phyloP scores from a whole-genome alignment of 768 basidiomycete species.

The Boletus subparvulus region DNA sequence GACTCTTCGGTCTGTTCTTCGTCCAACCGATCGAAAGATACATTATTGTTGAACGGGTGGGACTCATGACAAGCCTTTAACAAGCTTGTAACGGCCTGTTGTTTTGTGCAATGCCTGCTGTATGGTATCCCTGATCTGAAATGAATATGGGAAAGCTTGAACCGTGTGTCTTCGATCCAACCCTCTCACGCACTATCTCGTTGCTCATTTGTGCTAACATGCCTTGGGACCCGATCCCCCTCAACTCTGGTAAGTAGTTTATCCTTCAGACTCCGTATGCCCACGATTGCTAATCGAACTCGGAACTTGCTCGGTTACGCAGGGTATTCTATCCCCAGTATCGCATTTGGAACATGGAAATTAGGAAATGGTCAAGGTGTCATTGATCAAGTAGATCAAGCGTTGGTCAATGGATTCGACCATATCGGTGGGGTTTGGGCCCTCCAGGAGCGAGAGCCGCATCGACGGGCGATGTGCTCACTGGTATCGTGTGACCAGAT shows the following conservation, averaged over 20 bases:
- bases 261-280: not conserved
- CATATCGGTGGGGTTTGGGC: slow-evolving; percentile 51
- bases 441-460: not conserved
- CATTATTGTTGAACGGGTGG: too few species aligned
- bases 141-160: not conserved
- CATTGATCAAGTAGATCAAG: slow-evolving; percentile 59
- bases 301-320: not conserved
- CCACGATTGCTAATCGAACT: not conserved
- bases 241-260: slow-evolving; percentile 55
- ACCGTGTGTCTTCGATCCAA: not conserved
- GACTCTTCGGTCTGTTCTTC: too few species aligned
- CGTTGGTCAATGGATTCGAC: slow-evolving; percentile 57
- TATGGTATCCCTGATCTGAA: too few species aligned
- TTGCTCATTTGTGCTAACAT: slow-evolving; percentile 32
- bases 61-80: too few species aligned
- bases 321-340: slow-evolving; percentile 47
- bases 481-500: slow-evolving; percentile 36
- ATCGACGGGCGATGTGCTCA: not conserved
- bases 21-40: too few species aligned
- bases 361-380: slow-evolving; percentile 54
- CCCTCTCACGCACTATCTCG: not conserved
- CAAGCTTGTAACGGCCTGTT: too few species aligned
- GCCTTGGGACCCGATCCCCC: slow-evolving; percentile 59
- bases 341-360: slow-evolving; percentile 69
- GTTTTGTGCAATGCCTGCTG: too few species aligned